Evolutionary conservation across 805 yeast species (phyloP), one percentile per base, ranked within the genome.

Genomic region (Lipomyces starkeyi): DNA sequence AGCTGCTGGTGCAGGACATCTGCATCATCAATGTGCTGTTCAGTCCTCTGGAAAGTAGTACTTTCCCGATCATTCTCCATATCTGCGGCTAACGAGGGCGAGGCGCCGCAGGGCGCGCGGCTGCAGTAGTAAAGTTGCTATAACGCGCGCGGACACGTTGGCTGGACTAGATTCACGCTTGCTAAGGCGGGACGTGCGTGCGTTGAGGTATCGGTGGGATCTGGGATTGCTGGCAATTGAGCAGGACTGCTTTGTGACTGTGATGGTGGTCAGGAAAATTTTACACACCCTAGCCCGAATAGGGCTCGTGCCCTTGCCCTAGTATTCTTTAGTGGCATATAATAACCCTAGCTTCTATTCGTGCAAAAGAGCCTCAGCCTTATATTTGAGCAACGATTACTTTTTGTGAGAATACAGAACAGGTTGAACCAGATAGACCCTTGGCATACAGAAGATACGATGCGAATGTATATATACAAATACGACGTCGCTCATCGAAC

Each of bases 201-300:
- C 1, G 49, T 43, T 17, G 3, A 7, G 49, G n/a, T 5, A 7
- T 43, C 49, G 17, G 40, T 35, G 14, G 9, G 49, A 17, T 43
- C 8, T 2, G 49, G 49, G 8, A 22, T 43, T 43, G 22, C 22
- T 7, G 49, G 43, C 6, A 5, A 11, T 37, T 13, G 43, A 55
- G 27, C 35, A 29, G 59, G 59, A 57, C 59, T 57, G 59, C 22
- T 57, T 57, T 57, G 59, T 57, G 59, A 57, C 59, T 57, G 59
- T 32, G 59, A 57, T 32, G 59, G 59, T 20, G 59, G 59, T 32
- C 17, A 57, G 59, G n/a, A 57, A 57, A 57, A 32, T 57, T 57
- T 37, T 57, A 6, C 20, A 13, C 17, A 27, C 35, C 59, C 25
- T 32, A 57, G 49, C 25, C 20, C 20, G 49, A 43, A 43, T 43